phyloP scores from a whole-genome alignment of 164 flowering plant species.

The Aristolochia contorta region DNA sequence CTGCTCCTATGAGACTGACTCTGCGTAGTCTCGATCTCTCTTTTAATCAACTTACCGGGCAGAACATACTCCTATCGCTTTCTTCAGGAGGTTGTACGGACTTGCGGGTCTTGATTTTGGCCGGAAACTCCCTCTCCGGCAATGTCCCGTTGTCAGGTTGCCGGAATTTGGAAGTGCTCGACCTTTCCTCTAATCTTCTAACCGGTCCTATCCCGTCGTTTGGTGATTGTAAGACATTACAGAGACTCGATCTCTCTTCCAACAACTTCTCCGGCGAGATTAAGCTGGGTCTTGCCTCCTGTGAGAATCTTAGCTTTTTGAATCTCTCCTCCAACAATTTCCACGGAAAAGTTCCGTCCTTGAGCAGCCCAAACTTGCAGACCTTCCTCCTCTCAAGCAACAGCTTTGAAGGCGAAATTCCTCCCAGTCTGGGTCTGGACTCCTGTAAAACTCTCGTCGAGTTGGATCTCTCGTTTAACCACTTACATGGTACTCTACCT shows the following conservation, averaged over 20 bases:
- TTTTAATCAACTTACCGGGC: conserved; percentile 40
- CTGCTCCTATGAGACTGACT: conserved; percentile 13
- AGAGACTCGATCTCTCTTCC: conserved; percentile 5
- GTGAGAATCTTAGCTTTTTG: conserved; percentile 36
- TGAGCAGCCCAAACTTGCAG: conserved; percentile 32
- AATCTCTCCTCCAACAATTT: conserved; percentile 56
- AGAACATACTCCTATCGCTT: conserved; percentile 31
- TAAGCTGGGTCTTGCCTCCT: conserved; percentile 22
- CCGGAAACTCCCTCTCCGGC: conserved; percentile 44
- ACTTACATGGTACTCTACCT: conserved; percentile 57
- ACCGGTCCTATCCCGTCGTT: conserved; percentile 2
- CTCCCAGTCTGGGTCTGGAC: conserved; percentile 27
- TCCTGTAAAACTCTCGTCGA: conserved; percentile 35
- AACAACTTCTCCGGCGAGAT: conserved; percentile 30
- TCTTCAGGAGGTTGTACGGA: conserved; percentile 39
- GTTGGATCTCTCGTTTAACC: conserved; percentile 64
- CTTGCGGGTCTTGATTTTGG: conserved; percentile 31
- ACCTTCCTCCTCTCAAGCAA: conserved; percentile 40
- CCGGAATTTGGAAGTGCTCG: neutral
- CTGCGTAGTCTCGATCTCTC: conserved; percentile 66
- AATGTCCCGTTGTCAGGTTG: conserved; percentile 15
- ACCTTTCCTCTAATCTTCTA: conserved; percentile 1
- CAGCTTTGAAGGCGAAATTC: conserved; percentile 44
- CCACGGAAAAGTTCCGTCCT: conserved; percentile 42
- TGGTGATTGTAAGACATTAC: conserved; percentile 3